Evolutionary conservation across 2,329 filamentous ascomycete genomes (phyloP), one percentile per base, ranked within the genome.

Genomic region (Colletotrichum abscissum): DNA sequence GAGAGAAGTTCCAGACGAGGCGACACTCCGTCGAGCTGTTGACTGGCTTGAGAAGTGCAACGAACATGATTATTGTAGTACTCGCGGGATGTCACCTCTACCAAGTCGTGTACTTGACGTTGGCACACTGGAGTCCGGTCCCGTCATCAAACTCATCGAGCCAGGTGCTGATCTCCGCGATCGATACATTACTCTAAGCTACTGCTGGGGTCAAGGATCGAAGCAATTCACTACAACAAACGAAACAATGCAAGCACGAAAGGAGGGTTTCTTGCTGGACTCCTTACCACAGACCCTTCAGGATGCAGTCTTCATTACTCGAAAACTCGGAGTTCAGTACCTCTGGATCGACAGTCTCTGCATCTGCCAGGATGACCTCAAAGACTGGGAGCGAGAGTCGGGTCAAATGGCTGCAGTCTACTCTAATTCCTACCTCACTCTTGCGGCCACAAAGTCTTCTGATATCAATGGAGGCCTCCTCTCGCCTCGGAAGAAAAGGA

Each of bases 281-380:
- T 6, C 12, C 3, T 60, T 80, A 5, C 76, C 79, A 19, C 64
- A 67, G 30, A 77, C 78, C 7, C 52, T 80, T 16, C 74, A 69
- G 60, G 79, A 81, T 62, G 78, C 78, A 9, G 73, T 80, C 2
- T 46, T 49, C 3, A 11, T 80, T 35, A 76, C 77, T 9, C 75
- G 70, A 8, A 71, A 55, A 19, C 75, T 82, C 3, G 76, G 75
- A 1, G 52, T 80, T 1, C 38, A 59, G 6, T 81, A 79, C 62
- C 63, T 82, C 1, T 82, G 80, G 80, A 77, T 82, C 38, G 79
- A 82, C 63, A 74, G 78, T 7, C 71, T 82, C 14, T 81, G 79
- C 67, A 82, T 82, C 42, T 63, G 80, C 24, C 80, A 82, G 70
- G 76, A 79, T 54, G 67, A 63, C 38, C 5, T 54, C 3, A 65